These are phyloP conservation scores for Claviceps humidiphila DNA, from an alignment of 2,329 filamentous ascomycete species.

Conservation along the genomic window DNA sequence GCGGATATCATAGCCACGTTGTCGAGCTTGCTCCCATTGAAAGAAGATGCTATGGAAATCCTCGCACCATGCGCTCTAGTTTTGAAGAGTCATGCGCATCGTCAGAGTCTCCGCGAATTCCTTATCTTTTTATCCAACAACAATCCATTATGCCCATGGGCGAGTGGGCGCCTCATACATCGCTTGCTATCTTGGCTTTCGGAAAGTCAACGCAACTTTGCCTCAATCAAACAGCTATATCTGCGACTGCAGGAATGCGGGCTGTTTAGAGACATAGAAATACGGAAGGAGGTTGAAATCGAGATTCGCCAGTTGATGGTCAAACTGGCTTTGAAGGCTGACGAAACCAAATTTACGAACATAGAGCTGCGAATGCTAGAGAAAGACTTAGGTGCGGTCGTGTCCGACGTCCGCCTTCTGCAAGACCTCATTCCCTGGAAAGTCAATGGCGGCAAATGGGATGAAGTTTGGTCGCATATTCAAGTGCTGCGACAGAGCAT, in stretches of 20 bases:
- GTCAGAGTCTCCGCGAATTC: conserved; percentile 4
- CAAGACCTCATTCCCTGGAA: conserved; percentile 15
- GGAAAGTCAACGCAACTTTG: conserved; percentile 2
- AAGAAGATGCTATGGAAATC: conserved; percentile 10
- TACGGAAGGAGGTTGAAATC: conserved; percentile 13
- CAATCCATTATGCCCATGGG: conserved; percentile 5
- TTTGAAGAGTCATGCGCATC: conserved; percentile 4
- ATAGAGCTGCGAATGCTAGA: conserved; percentile 14
- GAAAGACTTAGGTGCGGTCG: conserved; percentile 7
- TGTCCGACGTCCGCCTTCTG: conserved; percentile 16
- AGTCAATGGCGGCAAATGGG: conserved; percentile 17
- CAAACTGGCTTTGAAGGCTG: conserved; percentile 14
- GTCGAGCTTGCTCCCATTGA: conserved; percentile 11
- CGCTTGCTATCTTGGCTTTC: conserved; percentile 6
- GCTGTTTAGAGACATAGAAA: conserved; percentile 11
- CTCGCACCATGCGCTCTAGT: not conserved
- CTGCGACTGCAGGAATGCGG: conserved; percentile 15
- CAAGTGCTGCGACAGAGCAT: conserved; percentile 9
- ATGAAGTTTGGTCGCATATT: conserved; percentile 11
- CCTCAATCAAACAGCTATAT: conserved; percentile 15
- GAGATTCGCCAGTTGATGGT: conserved; percentile 16
- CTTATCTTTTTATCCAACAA: conserved; percentile 8
- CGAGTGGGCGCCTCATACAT: conserved; percentile 7
- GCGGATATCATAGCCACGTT: conserved; percentile 10
- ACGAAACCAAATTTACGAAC: conserved; percentile 14